These are phyloP conservation scores for Colletotrichum spinosum DNA, from an alignment of 2,329 filamentous ascomycete species.

Conservation along the genomic window DNA sequence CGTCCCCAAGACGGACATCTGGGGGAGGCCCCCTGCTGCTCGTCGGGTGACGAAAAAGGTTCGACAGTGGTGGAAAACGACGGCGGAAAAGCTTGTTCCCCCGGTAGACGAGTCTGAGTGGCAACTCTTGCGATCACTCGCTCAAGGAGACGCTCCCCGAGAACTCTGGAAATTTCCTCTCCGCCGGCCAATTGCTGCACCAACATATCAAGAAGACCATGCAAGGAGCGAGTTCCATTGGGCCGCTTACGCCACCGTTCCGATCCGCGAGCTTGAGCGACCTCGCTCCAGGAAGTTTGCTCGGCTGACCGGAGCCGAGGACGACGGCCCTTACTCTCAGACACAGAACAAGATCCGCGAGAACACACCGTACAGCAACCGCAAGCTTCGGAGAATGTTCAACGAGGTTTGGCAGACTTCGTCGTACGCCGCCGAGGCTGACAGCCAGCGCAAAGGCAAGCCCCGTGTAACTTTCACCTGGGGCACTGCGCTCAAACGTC, in stretches of 20 bases:
- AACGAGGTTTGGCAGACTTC: constrained; percentile 57
- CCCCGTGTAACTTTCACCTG: constrained; percentile 55
- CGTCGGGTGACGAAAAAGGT: constrained; percentile 55
- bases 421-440: constrained; percentile 51
- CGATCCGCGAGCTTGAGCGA: constrained; percentile 53
- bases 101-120: constrained; percentile 67
- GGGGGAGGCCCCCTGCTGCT: constrained; percentile 58
- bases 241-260: constrained; percentile 53
- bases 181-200: constrained; percentile 47
- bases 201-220: not conserved
- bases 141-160: constrained; percentile 52
- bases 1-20: constrained; percentile 59
- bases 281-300: constrained; percentile 48
- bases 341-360: constrained; percentile 42
- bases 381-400: constrained; percentile 63
- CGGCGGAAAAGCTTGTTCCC: constrained; percentile 62
- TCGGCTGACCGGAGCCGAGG: constrained; percentile 50
- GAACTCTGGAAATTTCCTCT: constrained; percentile 52
- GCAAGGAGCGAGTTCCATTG: constrained; percentile 52
- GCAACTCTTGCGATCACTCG: constrained; percentile 63
- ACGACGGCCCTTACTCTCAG: constrained; percentile 52
- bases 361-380: constrained; percentile 41
- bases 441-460: constrained; percentile 40
- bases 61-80: constrained; percentile 60
- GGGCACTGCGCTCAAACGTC: constrained; percentile 50